Conservation (phyloP, 176 grass and related monocot genomes). For the Saccharum officinarum region DNA sequence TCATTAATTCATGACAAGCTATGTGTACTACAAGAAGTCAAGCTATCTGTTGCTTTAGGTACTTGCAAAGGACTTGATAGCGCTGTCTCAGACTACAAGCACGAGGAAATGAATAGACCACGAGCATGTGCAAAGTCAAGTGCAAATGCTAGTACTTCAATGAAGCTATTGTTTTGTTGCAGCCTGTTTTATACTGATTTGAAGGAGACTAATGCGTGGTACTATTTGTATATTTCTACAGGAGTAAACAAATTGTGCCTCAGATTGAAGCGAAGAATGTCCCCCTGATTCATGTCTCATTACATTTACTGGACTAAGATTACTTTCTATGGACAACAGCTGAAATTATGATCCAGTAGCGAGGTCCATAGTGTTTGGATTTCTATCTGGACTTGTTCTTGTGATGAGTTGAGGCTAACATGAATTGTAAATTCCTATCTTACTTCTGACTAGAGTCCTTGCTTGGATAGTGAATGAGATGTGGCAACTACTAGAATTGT, state of each 20-base stretch:
- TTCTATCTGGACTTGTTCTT: not conserved
- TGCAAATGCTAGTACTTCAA: not conserved
- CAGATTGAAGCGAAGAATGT: not conserved
- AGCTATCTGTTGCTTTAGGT: not conserved
- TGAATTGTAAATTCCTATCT: not conserved
- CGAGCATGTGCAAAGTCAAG: not conserved
- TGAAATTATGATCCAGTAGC: not conserved
- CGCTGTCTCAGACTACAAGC: not conserved
- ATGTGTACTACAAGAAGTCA: not conserved
- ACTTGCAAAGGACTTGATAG: too few relatives aligned
- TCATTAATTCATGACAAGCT: constrained; percentile 13
- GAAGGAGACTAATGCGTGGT: not conserved
- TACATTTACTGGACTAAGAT: not conserved
- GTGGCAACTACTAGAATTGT: not conserved
- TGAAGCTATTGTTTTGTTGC: not conserved
- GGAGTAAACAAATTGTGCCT: not conserved
- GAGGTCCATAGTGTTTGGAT: not conserved
- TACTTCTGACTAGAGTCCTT: not conserved
- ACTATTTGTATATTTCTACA: constrained; percentile 4
- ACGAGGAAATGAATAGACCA: not conserved
- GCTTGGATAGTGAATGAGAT: not conserved
- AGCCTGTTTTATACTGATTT: not conserved
- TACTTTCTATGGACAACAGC: not conserved
- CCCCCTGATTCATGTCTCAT: not conserved
- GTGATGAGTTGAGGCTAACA: not conserved